Evolutionary conservation across 2,329 filamentous ascomycete species (phyloP), one percentile per base, ranked within the genome.

Genomic region (Pleomassaria siparia): DNA sequence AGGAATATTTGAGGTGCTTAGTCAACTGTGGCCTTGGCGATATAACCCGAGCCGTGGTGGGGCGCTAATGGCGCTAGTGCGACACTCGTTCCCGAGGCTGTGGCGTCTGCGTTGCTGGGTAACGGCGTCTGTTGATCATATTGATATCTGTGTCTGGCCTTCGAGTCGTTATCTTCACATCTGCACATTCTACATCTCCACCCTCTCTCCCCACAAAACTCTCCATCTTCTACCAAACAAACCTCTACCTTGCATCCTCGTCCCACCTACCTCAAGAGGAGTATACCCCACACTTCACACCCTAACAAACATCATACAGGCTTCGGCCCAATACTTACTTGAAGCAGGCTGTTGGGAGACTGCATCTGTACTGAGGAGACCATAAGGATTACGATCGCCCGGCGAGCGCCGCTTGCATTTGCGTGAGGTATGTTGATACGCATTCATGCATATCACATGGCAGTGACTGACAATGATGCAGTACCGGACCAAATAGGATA

Each of bases 381-480:
- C 62, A 64, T 74, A 75, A 74, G 62, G 62, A 73, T 66, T 68
- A 71, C 67, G 73, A 68, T 69, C 73, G 85, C 86, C 87, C 86
- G 86, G 86, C 86, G 83, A 81, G 80, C 69, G 83, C 85, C 84
- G 85, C 85, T 88, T 87, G 85, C 84, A 81, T 84, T 37, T 89
- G 86, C 85, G 86, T 85, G 86, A 91, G 86, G 87, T 90, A 72
- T 60, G 76, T 60, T 36, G 35, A 41, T 22, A 18, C 13, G 8
- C 20, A 15, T 30, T 26, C 30, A 15, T 42, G 25, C 10, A 29
- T 13, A 6, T 33, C 22, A 3, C 21, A 11, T 28, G 47, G 30
- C 43, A 48, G 56, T 41, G 44, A 48, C 69, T 73, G 54, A 74
- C 55, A 44, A 40, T 33, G 32, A 22, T 20, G n/a, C 56, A 73